phyloP scores from a whole-genome alignment of 176 grass and related monocot genomes.

The Neostapfia colusana region DNA sequence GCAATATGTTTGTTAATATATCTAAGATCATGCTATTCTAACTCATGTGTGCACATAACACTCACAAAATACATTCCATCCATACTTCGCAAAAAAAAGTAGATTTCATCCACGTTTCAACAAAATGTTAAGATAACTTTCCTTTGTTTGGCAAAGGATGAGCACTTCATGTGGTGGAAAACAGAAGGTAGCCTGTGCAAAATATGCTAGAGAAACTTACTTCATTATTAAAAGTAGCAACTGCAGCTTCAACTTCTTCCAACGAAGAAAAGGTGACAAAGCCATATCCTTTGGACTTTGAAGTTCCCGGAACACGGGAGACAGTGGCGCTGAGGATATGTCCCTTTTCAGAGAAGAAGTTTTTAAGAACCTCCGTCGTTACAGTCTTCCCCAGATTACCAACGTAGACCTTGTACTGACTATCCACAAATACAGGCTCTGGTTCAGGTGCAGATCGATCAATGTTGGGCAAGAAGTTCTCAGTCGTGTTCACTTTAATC shows the following conservation, averaged over 20 bases:
- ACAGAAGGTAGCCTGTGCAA: not conserved
- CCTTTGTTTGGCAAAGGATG: not conserved
- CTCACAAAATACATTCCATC: not conserved
- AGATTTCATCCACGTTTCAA: not conserved
- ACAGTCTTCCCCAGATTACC: constrained; percentile 86
- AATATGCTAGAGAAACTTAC: constrained; percentile 51
- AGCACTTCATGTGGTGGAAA: not conserved
- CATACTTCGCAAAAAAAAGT: not conserved
- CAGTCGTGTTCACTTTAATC: constrained; percentile 91
- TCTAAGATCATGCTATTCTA: not conserved
- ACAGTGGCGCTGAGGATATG: constrained; percentile 85
- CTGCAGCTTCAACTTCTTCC: constrained; percentile 80
- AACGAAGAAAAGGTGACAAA: constrained; percentile 88
- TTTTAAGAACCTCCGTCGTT: constrained; percentile 70
- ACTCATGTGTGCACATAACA: not conserved
- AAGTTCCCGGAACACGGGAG: constrained; percentile 67
- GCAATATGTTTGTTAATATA: not conserved
- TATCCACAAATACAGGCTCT: constrained; percentile 82
- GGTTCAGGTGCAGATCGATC: constrained; percentile 55
- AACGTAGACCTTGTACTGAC: constrained; percentile 93
- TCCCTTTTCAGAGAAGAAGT: constrained; percentile 92
- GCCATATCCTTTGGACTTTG: constrained; percentile 86
- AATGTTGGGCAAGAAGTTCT: constrained; percentile 63
- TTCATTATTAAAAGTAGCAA: constrained; percentile 77
- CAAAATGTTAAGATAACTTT: constrained; percentile 11